Base-by-base conservation (phyloP, 2,329 filamentous ascomycete genomes). In the Cytospora mali region DNA sequence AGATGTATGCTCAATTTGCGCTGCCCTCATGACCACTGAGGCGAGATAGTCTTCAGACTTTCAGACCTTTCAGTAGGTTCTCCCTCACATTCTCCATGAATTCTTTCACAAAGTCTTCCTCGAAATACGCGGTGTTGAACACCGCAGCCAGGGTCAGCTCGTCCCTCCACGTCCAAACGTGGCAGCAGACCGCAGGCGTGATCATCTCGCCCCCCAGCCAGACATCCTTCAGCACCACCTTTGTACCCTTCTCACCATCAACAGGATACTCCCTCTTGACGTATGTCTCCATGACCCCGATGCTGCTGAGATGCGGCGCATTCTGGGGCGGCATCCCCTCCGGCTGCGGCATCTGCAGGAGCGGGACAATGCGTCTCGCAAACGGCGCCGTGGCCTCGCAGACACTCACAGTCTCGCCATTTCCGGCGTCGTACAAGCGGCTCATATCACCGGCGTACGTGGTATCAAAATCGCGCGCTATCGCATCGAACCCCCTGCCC, bases 131-230 rank as follows among this genome's bases (percentile, higher is more conserved):
- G 13, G 39, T 49, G 16, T 57, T 49, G 27, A 49, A 57, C 10
- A 57, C 42, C 5, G 27, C 28, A 1, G 39, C 55, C n/a, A 49
- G 28, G 27, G 55, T 57, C 42, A 57, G 2, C 27, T 56, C 23
- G 39, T 56, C 54, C 9, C 54, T 49, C 28, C 28, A 57, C 6
- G 55, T 33, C 55, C 42, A 57, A 29, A 49, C 55, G 18, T 57
- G 42, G n/a, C 42, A 49, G 21, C 55, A 57, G 18, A 55, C 33
- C 18, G 23, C 23, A n/a, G 35, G 53, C 6, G 35, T 55, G 10
- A 46, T 55, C 31, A 33, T 49, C 27, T 48, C 39, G 39, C 54
- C 27, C 11, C 54, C 54, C n/a, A 57, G 7, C 55, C 42, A 57
- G n/a, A 57, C 55, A 14, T 49, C 55, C 28, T 49, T 42, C 28